Base-by-base conservation (phyloP, 495 filamentous ascomycete species). In the Cercophora scortea region DNA sequence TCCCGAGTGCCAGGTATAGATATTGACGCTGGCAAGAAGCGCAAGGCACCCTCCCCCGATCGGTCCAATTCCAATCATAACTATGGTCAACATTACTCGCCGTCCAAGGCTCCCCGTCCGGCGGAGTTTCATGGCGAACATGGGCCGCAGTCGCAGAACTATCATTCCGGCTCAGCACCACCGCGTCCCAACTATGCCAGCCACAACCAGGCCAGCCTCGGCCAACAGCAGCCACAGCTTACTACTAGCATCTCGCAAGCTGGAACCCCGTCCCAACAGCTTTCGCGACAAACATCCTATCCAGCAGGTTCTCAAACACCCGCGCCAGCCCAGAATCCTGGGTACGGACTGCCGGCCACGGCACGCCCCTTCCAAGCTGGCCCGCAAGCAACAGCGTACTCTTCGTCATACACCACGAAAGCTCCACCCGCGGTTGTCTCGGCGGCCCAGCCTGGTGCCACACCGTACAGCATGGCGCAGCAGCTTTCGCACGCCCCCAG, bases 11-110 rank as follows among this genome's bases (percentile, higher is more conserved):
- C 74, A 6, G 74, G 74, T 11, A 67, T 77, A 13, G 73, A 75
- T 41, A 68, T 77, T 32, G 74, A 77, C 32, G 73, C 71, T 19
- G 74, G 74, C 36, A 77, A 77, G 56, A 77, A 77, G 57, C 72
- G 74, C 45, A 77, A 77, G 55, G 71, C 71, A 8, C 61, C 55
- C 16, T 75, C 74, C 39, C 74, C 72, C 15, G 74, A 77, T 47
- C 63, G 69, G 33, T 54, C 69, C 9, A 32, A 53, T 1, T 48
- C 58, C 4, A n/a, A 59, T 35, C 64, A 68, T 34, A 49, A 52
- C 45, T 52, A 61, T 57, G 52, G 55, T 47, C 65, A 62, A 6
- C 54, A 59, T 11, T 57, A 61, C 34, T 54, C 57, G 25, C 19
- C 56, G 6, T 36, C 56, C 32, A 61, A 56, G 55, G 61, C 49